Conservation (phyloP, 108 stramenopile genomes). For the Nannochloropsis salina region DNA sequence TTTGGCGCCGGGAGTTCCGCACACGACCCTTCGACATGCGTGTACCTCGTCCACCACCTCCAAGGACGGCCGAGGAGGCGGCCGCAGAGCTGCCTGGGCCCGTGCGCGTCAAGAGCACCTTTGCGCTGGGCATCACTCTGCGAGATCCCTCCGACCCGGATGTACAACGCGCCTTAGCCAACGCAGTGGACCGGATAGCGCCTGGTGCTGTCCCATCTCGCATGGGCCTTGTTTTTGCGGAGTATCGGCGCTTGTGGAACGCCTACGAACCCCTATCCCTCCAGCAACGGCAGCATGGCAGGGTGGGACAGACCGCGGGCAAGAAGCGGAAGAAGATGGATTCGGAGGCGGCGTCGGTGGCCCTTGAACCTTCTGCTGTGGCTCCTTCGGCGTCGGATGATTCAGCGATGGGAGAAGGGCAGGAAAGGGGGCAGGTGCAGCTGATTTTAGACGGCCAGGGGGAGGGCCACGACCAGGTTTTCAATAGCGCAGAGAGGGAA, state of each 20-base stretch:
- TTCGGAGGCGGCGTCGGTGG: neutral
- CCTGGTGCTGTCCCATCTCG: neutral
- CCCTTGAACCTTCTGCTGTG: neutral
- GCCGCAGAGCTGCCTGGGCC: neutral
- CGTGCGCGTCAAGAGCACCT: neutral
- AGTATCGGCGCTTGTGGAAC: neutral
- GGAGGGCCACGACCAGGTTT: no score
- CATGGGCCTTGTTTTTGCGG: neutral
- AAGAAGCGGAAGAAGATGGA: neutral
- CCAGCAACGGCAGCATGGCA: neutral
- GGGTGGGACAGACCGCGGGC: neutral
- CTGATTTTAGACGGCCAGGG: neutral
- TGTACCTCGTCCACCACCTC: neutral
- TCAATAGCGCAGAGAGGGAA: no score
- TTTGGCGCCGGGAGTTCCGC: constrained; percentile 16
- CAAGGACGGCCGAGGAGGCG: neutral
- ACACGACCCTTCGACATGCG: neutral
- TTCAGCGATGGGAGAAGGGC: neutral
- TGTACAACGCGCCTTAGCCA: constrained; percentile 19
- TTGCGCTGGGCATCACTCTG: constrained; percentile 7
- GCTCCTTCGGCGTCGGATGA: neutral
- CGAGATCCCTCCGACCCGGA: neutral
- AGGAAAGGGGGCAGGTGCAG: neutral
- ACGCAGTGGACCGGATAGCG: neutral
- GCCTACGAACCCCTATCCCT: neutral